These are phyloP conservation scores for Paecilomyces formosus DNA, from an alignment of 2,329 filamentous ascomycete species.

Conservation along the genomic window DNA sequence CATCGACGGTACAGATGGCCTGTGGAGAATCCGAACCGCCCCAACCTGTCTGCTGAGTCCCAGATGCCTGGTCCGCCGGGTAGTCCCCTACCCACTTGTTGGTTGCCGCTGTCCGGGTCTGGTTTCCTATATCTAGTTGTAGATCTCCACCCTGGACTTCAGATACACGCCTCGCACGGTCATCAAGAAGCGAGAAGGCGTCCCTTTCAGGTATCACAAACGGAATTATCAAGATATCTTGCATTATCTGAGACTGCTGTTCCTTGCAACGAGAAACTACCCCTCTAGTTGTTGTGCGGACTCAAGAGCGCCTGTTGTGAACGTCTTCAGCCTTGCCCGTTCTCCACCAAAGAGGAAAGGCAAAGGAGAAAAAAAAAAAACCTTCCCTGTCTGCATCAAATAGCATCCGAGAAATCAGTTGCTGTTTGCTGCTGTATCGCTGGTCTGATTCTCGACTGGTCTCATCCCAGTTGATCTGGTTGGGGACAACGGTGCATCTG, in stretches of 20 bases:
- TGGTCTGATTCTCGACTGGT: not conserved
- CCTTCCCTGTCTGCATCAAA: not conserved
- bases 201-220: not conserved
- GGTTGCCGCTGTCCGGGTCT: not conserved
- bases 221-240: not conserved
- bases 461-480: not conserved
- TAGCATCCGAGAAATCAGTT: not conserved
- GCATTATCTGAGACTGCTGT: not conserved
- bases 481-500: not conserved
- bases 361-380: not conserved
- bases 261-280: not conserved
- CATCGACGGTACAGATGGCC: constrained; percentile 5
- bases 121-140: constrained; percentile 18
- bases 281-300: not conserved
- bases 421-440: not conserved
- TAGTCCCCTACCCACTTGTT: not conserved
- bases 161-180: not conserved
- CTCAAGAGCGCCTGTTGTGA: not conserved
- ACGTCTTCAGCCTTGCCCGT: not conserved
- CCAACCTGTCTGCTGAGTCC: not conserved
- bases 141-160: constrained; percentile 15
- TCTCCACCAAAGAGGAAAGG: not conserved
- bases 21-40: constrained; percentile 7
- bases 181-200: not conserved
- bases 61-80: not conserved